Percentiles rank a stretch among this genome's conserved stretches.
Conservation (phyloP, 2,329 filamentous ascomycete species). For the Dothiorella sarmentorum region DNA sequence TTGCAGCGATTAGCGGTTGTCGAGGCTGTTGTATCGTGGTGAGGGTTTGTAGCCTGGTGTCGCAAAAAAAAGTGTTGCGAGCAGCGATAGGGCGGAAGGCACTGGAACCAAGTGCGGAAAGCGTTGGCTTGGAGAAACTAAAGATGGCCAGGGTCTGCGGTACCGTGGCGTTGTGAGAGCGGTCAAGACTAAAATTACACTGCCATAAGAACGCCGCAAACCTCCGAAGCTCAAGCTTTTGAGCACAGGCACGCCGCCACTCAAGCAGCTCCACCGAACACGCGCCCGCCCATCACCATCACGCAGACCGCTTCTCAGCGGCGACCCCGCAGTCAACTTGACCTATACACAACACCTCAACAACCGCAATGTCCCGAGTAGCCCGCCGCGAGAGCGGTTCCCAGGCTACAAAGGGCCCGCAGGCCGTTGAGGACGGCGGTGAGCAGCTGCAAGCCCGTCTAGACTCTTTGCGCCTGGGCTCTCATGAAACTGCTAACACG, state of each 20-base stretch:
- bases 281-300: not conserved
- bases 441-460: conserved; percentile 24
- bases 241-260: not conserved
- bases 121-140: not conserved
- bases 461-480: conserved; percentile 21
- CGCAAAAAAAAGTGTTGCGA: conserved; percentile 10
- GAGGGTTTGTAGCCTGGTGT: not conserved
- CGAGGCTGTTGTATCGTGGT: not conserved
- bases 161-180: not conserved
- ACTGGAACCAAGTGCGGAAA: not conserved
- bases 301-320: conserved; percentile 12
- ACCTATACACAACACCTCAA: conserved; percentile 19
- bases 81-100: conserved; percentile 6
- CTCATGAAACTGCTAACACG: conserved; percentile 5
- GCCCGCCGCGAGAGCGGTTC: conserved; percentile 28
- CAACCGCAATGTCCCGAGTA: conserved; percentile 33
- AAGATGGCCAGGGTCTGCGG: not conserved
- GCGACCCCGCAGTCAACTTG: conserved; percentile 7
- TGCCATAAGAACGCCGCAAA: not conserved
- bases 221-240: conserved; percentile 12
- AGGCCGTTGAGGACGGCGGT: conserved; percentile 35
- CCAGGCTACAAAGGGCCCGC: conserved; percentile 26
- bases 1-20: not conserved
- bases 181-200: not conserved
- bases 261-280: conserved; percentile 11